Conservation (phyloP, 352 stramenopile genomes). For the Globisporangium barbulae region DNA sequence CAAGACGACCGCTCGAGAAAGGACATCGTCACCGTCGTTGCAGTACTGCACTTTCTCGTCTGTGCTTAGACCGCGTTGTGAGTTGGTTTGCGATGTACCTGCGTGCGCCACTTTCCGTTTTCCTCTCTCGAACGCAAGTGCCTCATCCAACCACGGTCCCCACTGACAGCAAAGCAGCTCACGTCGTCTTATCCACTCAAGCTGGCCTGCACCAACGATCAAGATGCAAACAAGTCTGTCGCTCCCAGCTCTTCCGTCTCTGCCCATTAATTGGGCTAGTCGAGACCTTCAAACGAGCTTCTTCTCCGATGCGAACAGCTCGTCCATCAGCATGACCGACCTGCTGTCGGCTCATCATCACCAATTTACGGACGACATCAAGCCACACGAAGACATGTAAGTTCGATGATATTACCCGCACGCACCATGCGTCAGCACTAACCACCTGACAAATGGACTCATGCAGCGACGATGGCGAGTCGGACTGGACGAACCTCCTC, state of each 20-base stretch:
- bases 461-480: conserved; percentile 21
- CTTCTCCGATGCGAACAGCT: not conserved
- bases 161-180: not conserved
- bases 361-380: not conserved
- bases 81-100: not conserved
- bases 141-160: conserved; percentile 9
- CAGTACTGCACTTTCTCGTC: conserved; percentile 18
- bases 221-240: conserved; percentile 2
- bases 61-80: not conserved
- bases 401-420: not conserved
- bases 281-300: not conserved
- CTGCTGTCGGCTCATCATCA: conserved; percentile 4
- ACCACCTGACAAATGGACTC: conserved; percentile 11
- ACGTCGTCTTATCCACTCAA: not conserved
- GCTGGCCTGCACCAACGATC: not conserved
- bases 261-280: not conserved
- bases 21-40: not conserved
- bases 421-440: not conserved
- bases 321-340: conserved; percentile 18
- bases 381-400: not conserved
- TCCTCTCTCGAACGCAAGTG: conserved; percentile 6
- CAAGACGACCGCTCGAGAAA: conserved; percentile 4
- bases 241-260: not conserved
- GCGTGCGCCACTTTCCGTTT: conserved; percentile 14
- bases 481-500: conserved; percentile 56